Base-by-base conservation (phyloP, 768 basidiomycete genomes). In the Amanita muscaria region DNA sequence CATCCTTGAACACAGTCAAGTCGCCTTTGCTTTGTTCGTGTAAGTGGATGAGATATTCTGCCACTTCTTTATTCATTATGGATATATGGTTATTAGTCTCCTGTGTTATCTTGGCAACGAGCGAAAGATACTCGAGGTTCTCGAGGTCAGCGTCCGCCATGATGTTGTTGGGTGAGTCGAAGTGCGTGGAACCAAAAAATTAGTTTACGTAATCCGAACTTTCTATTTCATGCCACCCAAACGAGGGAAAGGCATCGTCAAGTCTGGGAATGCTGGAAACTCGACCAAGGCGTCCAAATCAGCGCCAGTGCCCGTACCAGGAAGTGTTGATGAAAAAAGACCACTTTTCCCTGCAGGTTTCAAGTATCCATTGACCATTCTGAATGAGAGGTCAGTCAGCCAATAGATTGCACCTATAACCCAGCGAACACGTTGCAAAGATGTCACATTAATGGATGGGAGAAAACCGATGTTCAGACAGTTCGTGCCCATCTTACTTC, bases 41-140 rank as follows among this genome's bases (percentile, higher is more conserved):
- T 46, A 97, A 76, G 51, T 76, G 68, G 51, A 99, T 91, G 50
- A 98, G 79, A 62, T 93, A 99, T 67, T 98, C 94, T 10, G 96
- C 92, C 37, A 94, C 73, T 2, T 86, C 84, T 60, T 93, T 94
- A 73, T 99, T 93, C 59, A 81, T 85, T 29, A 88, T 63, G 12
- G 79, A 83, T 41, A 76, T 73, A 59, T 97, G 80, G 56, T 96
- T 97, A 63, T 84, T 79, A 36, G 97, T 79, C 60, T 98, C 93
- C 62, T 93, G 89, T 0, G 85, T 85, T 56, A 99, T 88, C 60
- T 88, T 87, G 48, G 85, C 81, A 46, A 96, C 83, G 32, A 98
- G 72, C 29, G 91, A 93, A 38, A 99, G 80, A 48, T 85, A 73
- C 63, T 98, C 96, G 63, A 99, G 85, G 61, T 88, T 80, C 67